Base-by-base conservation (phyloP, 306 rosid species). In the Gleditsia sinensis region DNA sequence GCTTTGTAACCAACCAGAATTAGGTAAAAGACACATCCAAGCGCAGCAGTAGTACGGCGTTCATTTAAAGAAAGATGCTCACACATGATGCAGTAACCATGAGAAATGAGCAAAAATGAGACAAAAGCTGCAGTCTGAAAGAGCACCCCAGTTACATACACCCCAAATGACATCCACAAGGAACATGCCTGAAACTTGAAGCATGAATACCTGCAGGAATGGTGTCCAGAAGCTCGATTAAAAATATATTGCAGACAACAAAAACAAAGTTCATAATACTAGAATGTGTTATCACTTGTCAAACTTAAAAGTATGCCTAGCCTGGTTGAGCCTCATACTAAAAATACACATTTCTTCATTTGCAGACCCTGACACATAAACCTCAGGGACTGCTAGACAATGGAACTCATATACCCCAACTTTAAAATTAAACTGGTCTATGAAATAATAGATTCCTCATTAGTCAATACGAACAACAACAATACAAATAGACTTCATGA, bases 131-230 rank as follows among this genome's bases (percentile, higher is more conserved):
- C 90, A 58, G 98, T 95, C 83, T 95, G 97, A 75, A 95, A 92
- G 39, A 95, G 91, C 86, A 95, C 97, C 77, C 98, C 99, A 16
- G 96, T 95, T 71, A 95, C 86, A 53, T 95, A 92, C 43, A 90
- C 98, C 74, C 97, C 99, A 68, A 95, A 95, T 77, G 99, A 95
- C 93, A 95, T 90, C 99, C 99, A 95, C 83, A 95, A 80, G 51
- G 99, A 95, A 77, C 99, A 95, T 61, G 86, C 82, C 74, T 92
- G 88, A 71, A 86, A 86, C 75, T 95, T 82, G 82, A 80, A 87
- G 84, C 98, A 95, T 5, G 96, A 92, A 83, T 95, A 95, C 99
- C 99, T 92, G 86, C 88, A 81, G 81, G 48, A 83, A 50, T 80
- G 34, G 73, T 56, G 69, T 71, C 77, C 74, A 16, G 34, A 74